Evolutionary conservation across 352 stramenopile species (phyloP).

Genomic region (Salisapilia sapeloensis): DNA sequence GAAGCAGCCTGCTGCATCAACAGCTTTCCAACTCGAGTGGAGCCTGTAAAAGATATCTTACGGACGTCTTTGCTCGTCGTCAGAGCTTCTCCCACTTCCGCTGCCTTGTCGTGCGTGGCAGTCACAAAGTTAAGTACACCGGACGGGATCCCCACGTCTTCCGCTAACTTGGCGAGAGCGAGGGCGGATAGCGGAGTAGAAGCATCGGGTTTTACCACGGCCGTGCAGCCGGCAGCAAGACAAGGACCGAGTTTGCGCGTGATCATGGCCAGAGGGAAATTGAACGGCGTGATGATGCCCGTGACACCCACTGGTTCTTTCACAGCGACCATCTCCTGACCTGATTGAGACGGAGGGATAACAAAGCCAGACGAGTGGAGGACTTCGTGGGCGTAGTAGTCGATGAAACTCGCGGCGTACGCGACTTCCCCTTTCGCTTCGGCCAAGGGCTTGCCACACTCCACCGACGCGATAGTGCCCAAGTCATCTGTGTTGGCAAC

Average conservation of each 20-base stretch:
- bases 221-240: conserved; percentile 87
- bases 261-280: conserved; percentile 98
- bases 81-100: conserved; percentile 62
- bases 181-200: conserved; percentile 93
- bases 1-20: conserved; percentile 63
- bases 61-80: conserved; percentile 51
- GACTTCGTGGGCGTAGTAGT: conserved; percentile 93
- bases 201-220: conserved; percentile 93
- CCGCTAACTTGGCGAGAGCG: conserved; percentile 80
- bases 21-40: conserved; percentile 57
- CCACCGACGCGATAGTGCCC: conserved; percentile 88
- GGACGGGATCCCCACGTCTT: conserved; percentile 67
- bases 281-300: conserved; percentile 95
- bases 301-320: conserved; percentile 91
- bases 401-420: conserved; percentile 90
- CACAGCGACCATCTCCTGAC: conserved; percentile 59
- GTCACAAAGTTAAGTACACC: conserved; percentile 85
- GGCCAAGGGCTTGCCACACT: conserved; percentile 93
- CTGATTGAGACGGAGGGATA: conserved; percentile 26
- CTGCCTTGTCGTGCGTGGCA: conserved; percentile 32
- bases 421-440: conserved; percentile 90
- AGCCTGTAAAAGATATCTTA: conserved; percentile 86
- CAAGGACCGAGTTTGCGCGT: conserved; percentile 91
- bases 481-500: conserved; percentile 58
- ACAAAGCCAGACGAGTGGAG: conserved; percentile 78